Evolutionary conservation across 2,329 filamentous ascomycete species (phyloP).

Genomic region (Capronia epimyces): DNA sequence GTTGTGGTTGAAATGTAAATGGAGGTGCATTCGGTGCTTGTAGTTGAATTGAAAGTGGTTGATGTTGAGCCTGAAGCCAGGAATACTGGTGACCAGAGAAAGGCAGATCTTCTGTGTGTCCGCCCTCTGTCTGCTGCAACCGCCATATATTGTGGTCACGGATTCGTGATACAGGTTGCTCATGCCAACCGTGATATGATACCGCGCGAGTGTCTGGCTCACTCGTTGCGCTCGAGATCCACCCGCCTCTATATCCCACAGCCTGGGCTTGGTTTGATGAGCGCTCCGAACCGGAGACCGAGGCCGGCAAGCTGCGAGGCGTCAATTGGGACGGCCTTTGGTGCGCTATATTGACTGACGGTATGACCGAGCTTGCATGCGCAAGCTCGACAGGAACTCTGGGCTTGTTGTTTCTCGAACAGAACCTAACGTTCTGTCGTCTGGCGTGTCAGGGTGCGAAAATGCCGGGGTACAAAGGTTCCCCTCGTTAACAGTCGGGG

Average conservation of each 20-base stretch:
- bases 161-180: conserved; percentile 5
- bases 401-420: conserved; percentile 1
- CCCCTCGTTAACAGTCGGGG: conserved; percentile 11
- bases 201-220: conserved; percentile 6
- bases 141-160: conserved; percentile 3
- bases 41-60: conserved; percentile 2
- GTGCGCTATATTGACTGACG: conserved; percentile 24
- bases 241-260: conserved; percentile 12
- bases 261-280: conserved; percentile 13
- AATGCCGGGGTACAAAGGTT: conserved; percentile 13
- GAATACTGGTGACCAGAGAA: conserved; percentile 10
- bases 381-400: conserved; percentile 21
- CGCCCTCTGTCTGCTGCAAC: conserved; percentile 10
- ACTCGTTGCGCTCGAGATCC: conserved; percentile 14
- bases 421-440: conserved; percentile 5
- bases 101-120: conserved; percentile 1
- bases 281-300: conserved; percentile 11
- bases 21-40: conserved; percentile 4
- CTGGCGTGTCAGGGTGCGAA: conserved; percentile 8
- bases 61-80: conserved; percentile 8
- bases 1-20: conserved; percentile 15
- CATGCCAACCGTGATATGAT: conserved; percentile 10
- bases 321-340: conserved; percentile 14
- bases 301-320: conserved; percentile 13
- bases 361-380: conserved; percentile 19